Percentiles rank a stretch among this genome's conserved stretches.
Conservation (phyloP, 2,329 filamentous ascomycete genomes). For the Fusarium euwallaceae region DNA sequence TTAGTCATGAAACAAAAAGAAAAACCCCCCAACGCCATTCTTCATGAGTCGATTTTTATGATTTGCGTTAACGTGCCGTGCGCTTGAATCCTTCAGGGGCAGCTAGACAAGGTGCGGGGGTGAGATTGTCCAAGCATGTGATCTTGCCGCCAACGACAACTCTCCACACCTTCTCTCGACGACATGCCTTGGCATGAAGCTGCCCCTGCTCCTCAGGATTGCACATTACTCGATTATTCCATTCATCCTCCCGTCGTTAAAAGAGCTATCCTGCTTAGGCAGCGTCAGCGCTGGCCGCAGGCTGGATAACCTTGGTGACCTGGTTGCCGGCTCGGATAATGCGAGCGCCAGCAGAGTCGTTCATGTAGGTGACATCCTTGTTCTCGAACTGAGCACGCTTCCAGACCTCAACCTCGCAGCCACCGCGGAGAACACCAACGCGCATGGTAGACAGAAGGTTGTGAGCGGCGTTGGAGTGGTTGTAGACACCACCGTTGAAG, state of each 20-base stretch:
- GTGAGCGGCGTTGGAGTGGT: conserved; percentile 90
- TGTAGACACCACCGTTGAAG: conserved; percentile 93
- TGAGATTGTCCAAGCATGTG: conserved; percentile 35
- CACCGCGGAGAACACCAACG: conserved; percentile 86
- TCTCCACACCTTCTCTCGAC: conserved; percentile 26
- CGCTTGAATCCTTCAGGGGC: conserved; percentile 12
- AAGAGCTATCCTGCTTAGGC: conserved; percentile 63
- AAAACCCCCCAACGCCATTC: conserved; percentile 46
- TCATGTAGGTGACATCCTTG: conserved; percentile 84
- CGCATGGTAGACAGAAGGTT: conserved; percentile 91
- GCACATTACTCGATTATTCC: conserved; percentile 37
- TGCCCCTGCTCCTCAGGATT: conserved; percentile 16
- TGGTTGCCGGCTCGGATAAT: conserved; percentile 90
- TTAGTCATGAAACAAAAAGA: conserved; percentile 33
- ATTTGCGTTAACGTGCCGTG: conserved; percentile 32
- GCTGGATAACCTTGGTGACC: conserved; percentile 84
- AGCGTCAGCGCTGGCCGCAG: conserved; percentile 85
- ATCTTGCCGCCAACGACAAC: conserved; percentile 29
- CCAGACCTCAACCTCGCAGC: conserved; percentile 93
- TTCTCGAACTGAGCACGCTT: conserved; percentile 87
- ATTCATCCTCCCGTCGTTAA: conserved; percentile 36
- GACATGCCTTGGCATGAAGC: conserved; percentile 32
- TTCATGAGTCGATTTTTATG: conserved; percentile 46
- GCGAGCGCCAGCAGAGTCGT: conserved; percentile 83
- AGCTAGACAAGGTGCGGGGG: conserved; percentile 15